A percentile compares a stretch with the other conserved stretches of the same genome.
Conservation (phyloP, 768 basidiomycete genomes). For the Lactarius sanguifluus region DNA sequence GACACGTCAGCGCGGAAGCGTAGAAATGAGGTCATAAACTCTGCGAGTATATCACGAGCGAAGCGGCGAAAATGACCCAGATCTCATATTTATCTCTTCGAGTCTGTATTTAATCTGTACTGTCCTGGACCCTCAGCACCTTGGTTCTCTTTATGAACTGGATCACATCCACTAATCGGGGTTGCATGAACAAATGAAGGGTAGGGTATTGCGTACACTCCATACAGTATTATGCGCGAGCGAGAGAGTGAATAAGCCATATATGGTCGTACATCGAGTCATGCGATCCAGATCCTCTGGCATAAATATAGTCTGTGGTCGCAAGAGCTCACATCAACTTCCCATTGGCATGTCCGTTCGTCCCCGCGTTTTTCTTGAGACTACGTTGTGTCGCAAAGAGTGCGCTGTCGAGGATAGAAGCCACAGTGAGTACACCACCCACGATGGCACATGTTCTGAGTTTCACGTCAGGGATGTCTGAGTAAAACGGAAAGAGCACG, state of each 20-base stretch:
- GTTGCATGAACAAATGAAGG: not conserved
- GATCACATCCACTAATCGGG: not conserved
- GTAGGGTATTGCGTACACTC: not conserved
- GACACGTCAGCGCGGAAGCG: slow-evolving; percentile 19
- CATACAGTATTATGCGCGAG: slow-evolving; percentile 5
- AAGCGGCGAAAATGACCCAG: slow-evolving; percentile 25
- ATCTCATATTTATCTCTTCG: not conserved
- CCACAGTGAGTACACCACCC: slow-evolving; percentile 94
- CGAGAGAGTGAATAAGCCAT: slow-evolving; percentile 4
- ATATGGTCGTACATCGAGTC: slow-evolving; percentile 18
- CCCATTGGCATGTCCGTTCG: slow-evolving; percentile 26
- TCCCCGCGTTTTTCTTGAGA: slow-evolving; percentile 57
- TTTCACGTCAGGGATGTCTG: slow-evolving; percentile 8
- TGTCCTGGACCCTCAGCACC: not conserved
- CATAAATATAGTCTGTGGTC: slow-evolving; percentile 6
- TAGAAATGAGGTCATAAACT: slow-evolving; percentile 2
- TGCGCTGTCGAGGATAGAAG: slow-evolving; percentile 81
- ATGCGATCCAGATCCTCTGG: slow-evolving; percentile 6
- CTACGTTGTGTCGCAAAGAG: slow-evolving; percentile 79
- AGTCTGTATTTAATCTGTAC: slow-evolving; percentile 11
- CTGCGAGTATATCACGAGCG: slow-evolving; percentile 4
- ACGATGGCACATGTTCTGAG: slow-evolving; percentile 93
- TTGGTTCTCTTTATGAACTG: not conserved
- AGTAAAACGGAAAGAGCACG: slow-evolving; percentile 12
- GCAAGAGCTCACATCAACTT: slow-evolving; percentile 30